A percentile compares a stretch with the other conserved stretches of the same genome.
Evolutionary conservation across 306 rosid species (phyloP).

Genomic region (Pterocarpus macrocarpus): DNA sequence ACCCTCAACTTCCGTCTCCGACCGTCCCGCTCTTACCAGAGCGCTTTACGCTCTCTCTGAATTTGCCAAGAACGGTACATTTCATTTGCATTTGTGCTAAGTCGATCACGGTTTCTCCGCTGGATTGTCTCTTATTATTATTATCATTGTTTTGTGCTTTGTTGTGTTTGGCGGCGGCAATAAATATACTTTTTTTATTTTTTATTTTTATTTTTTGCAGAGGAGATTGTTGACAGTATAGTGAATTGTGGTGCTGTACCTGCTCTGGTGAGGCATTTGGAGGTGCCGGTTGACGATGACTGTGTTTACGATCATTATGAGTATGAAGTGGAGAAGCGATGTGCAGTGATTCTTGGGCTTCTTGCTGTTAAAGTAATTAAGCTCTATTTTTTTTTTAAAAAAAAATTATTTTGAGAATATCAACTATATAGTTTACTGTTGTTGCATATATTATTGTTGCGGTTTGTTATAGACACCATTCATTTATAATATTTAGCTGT

Average conservation of each 20-base stretch:
- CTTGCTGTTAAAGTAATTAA: conserved; percentile 64
- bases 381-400: background rate
- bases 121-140: background rate
- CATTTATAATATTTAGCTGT: too few species aligned
- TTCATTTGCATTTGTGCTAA: too few species aligned
- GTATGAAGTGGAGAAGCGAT: conserved; percentile 57
- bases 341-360: conserved; percentile 60
- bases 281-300: conserved; percentile 16
- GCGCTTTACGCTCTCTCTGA: background rate
- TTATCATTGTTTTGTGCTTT: background rate
- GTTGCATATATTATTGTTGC: too few species aligned
- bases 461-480: too few species aligned
- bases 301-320: background rate
- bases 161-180: too few species aligned
- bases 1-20: background rate
- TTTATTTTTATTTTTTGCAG: conserved; percentile 28
- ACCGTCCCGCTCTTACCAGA: fast-evolving
- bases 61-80: conserved; percentile 28
- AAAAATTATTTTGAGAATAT: background rate
- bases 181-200: too few species aligned
- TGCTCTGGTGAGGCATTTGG: conserved; percentile 56
- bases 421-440: background rate
- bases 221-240: conserved; percentile 50
- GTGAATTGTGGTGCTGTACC: conserved; percentile 56
- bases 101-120: too few species aligned